phyloP scores from a whole-genome alignment of 441 rosid species.

The Omphalea diandra region DNA sequence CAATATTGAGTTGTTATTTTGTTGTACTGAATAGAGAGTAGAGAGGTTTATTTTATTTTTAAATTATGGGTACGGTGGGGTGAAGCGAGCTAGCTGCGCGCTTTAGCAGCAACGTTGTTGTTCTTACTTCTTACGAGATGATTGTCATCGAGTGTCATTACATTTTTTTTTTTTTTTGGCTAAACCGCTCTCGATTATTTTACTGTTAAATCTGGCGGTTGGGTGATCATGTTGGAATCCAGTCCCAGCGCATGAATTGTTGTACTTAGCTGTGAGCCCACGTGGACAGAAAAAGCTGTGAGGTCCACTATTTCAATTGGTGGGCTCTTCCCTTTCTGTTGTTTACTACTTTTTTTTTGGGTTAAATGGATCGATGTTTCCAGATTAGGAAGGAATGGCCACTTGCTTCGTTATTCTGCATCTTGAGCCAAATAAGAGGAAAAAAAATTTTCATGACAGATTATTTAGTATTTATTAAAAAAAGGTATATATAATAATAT shows the following conservation, averaged over 20 bases:
- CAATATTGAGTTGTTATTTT: slow-evolving; percentile 7
- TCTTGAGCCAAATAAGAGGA: too few species aligned
- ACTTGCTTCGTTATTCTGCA: too few species aligned
- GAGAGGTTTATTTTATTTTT: slow-evolving; percentile 8
- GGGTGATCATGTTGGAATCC: neutral
- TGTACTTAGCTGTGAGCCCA: slow-evolving; percentile 10
- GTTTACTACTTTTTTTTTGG: too few species aligned
- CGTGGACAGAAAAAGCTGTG: slow-evolving; percentile 1
- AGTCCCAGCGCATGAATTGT: neutral
- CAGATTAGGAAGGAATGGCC: neutral
- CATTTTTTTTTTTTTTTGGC: too few species aligned
- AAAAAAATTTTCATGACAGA: too few species aligned
- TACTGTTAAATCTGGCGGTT: slow-evolving; percentile 15
- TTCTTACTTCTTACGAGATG: neutral
- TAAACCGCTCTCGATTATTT: slow-evolving; percentile 19
- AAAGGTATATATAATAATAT: too few species aligned
- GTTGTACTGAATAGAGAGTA: neutral
- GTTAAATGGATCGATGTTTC: neutral
- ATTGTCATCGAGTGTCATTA: neutral
- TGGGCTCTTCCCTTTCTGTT: neutral
- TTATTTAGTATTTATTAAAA: too few species aligned
- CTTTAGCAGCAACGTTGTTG: slow-evolving; percentile 12
- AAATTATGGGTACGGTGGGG: neutral
- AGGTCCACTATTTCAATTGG: neutral
- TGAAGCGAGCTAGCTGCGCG: slow-evolving; percentile 14